phyloP scores from a whole-genome alignment of 179 eudicot species.

The Heliamphora pulchella region DNA sequence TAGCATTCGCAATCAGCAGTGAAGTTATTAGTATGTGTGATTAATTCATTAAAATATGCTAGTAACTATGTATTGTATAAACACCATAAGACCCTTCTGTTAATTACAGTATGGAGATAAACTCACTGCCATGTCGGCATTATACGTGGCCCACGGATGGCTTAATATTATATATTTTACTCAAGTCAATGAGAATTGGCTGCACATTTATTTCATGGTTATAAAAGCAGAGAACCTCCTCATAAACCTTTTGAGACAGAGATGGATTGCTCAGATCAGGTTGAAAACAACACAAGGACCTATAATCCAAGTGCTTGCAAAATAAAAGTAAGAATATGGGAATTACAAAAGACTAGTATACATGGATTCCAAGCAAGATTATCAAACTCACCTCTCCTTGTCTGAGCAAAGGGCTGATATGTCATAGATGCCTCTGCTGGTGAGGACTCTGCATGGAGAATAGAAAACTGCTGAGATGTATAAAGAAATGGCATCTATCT shows the following conservation, averaged over 20 bases:
- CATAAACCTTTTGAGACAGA: not conserved
- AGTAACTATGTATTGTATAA: not conserved
- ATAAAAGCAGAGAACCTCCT: not conserved
- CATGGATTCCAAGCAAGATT: not conserved
- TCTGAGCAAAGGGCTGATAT: slow-evolving; percentile 73
- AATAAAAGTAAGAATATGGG: not conserved
- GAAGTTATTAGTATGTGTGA: not conserved
- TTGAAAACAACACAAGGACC: not conserved
- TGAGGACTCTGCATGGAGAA: slow-evolving; percentile 52
- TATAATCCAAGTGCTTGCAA: not conserved
- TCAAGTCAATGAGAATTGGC: slow-evolving; percentile 1
- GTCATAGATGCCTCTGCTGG: slow-evolving; percentile 66
- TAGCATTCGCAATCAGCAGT: not conserved
- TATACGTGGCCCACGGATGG: not conserved
- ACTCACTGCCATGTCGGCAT: not conserved
- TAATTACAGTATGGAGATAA: not conserved
- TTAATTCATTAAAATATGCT: too few species aligned
- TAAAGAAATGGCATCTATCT: too few species aligned
- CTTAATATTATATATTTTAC: not conserved
- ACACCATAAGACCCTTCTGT: not conserved
- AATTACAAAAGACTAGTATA: not conserved
- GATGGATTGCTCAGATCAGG: not conserved
- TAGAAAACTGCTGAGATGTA: not conserved
- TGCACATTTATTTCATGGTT: not conserved
- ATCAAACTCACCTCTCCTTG: slow-evolving; percentile 48